Conservation (phyloP, 176 grass and related monocot species). For the Coix lacrymajobi region DNA sequence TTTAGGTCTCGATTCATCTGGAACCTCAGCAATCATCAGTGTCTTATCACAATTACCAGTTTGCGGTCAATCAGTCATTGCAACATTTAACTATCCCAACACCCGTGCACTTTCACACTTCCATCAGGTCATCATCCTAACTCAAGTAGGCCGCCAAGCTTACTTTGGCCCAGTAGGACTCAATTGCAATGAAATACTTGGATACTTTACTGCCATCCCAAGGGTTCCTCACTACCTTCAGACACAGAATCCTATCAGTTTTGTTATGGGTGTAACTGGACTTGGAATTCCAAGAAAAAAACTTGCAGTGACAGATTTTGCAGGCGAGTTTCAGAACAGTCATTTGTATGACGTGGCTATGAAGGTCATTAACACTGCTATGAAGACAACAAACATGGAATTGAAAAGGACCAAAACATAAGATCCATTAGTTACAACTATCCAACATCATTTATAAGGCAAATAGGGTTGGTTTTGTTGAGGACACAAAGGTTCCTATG, state of each 20-base stretch:
- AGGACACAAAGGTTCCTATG: constrained; percentile 35
- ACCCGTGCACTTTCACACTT: constrained; percentile 25
- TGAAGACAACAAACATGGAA: neutral
- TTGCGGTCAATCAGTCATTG: neutral
- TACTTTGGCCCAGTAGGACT: constrained; percentile 31
- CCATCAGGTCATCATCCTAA: constrained; percentile 28
- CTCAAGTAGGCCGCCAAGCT: constrained; percentile 7
- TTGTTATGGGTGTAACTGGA: constrained; percentile 4
- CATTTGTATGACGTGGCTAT: constrained; percentile 5
- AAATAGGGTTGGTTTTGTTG: constrained; percentile 3
- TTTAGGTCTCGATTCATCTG: constrained; percentile 31
- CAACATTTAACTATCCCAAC: constrained; percentile 20
- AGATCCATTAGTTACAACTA: neutral
- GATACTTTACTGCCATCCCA: constrained; percentile 20
- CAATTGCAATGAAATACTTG: constrained; percentile 26
- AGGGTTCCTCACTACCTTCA: constrained; percentile 12
- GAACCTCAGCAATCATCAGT: constrained; percentile 4
- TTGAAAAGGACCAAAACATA: neutral
- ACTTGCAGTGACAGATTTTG: neutral
- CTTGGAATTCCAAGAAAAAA: constrained; percentile 18
- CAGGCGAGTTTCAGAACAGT: neutral
- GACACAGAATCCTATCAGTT: constrained; percentile 28
- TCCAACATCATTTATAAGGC: neutral
- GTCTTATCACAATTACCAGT: neutral
- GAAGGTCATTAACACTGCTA: neutral